phyloP scores from a whole-genome alignment of 441 rosid genomes.

The Dalechampia spathulata region DNA sequence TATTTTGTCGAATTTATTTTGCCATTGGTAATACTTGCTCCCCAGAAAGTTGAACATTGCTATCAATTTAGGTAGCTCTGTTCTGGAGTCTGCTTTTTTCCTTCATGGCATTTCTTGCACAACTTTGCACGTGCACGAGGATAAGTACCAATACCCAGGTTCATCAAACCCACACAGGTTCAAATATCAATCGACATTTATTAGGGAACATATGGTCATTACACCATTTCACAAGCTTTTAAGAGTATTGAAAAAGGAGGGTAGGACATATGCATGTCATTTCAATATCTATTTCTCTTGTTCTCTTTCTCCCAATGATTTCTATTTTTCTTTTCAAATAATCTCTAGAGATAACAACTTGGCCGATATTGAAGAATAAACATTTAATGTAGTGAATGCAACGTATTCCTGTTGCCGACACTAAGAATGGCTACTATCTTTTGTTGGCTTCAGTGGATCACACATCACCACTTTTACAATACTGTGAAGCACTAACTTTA shows the following conservation, averaged over 20 bases:
- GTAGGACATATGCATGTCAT: not conserved
- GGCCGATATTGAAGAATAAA: not conserved
- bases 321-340: not conserved
- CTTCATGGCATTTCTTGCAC: conserved; percentile 4
- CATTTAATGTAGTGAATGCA: not conserved
- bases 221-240: not conserved
- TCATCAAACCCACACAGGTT: not conserved
- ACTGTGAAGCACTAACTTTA: not conserved
- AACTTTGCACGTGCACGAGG: conserved; percentile 1
- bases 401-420: conserved; percentile 6
- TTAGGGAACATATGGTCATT: not conserved
- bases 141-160: conserved; percentile 1
- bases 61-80: not conserved
- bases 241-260: conserved; percentile 4
- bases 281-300: not conserved
- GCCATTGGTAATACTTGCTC: not conserved
- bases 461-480: not conserved
- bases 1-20: too few species aligned
- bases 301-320: not conserved
- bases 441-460: not conserved
- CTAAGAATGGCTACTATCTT: not conserved
- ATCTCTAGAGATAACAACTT: not conserved
- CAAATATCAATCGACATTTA: not conserved
- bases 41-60: conserved; percentile 9
- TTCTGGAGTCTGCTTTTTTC: not conserved